Conservation (phyloP, 148 eudicot genomes). For the Chenopodium album region DNA sequence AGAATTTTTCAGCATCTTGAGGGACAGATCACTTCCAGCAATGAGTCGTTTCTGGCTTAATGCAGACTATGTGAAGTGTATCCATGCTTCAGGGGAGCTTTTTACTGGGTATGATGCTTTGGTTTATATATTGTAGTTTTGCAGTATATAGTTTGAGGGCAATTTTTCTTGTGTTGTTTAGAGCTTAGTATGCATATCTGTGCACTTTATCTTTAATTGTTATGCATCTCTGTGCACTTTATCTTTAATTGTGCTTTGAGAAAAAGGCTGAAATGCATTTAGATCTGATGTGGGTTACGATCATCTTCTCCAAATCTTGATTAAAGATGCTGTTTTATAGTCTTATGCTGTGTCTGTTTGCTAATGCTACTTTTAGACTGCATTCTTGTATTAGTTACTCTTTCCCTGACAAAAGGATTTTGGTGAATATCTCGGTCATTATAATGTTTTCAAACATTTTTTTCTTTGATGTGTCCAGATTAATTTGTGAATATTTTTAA, state of each 20-base stretch:
- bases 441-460: no score
- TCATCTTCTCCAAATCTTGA: not conserved
- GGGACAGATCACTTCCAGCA: constrained; percentile 70
- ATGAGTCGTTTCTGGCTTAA: constrained; percentile 94
- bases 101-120: constrained; percentile 65
- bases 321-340: not conserved
- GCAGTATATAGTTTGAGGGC: not conserved
- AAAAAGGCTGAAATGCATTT: not conserved
- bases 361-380: no score
- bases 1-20: constrained; percentile 75
- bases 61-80: constrained; percentile 91
- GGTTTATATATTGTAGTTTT: not conserved
- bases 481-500: no score
- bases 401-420: not conserved
- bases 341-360: no score
- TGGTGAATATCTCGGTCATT: no score
- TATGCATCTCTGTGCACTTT: not conserved
- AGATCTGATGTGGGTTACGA: not conserved
- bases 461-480: no score
- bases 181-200: not conserved
- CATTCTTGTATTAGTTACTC: not conserved
- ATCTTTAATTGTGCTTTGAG: not conserved
- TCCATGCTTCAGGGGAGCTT: constrained; percentile 77
- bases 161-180: not conserved
- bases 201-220: not conserved